These are phyloP conservation scores for Fusarium chaquense DNA, from an alignment of 2,329 filamentous ascomycete genomes.

Conservation along the genomic window DNA sequence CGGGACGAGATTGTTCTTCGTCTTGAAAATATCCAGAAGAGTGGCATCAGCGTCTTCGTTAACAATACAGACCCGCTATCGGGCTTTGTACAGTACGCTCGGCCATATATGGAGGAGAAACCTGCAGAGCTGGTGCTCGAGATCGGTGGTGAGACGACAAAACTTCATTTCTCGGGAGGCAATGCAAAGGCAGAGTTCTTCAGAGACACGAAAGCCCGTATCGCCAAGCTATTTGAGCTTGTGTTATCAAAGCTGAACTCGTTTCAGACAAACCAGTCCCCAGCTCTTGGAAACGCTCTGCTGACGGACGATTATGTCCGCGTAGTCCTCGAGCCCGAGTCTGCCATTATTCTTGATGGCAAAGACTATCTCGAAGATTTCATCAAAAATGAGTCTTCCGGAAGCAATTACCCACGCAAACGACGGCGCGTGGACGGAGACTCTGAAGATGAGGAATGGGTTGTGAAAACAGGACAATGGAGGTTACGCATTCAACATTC, in stretches of 20 bases:
- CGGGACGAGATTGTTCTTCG: conserved; percentile 82
- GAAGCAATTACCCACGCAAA: conserved; percentile 57
- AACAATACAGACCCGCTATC: conserved; percentile 52
- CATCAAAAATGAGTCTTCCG: conserved; percentile 47
- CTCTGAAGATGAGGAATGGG: conserved; percentile 64
- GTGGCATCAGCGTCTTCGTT: conserved; percentile 75
- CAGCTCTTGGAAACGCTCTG: conserved; percentile 76
- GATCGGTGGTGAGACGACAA: conserved; percentile 75
- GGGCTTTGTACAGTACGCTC: conserved; percentile 79
- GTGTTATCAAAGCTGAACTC: conserved; percentile 84
- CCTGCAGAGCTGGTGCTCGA: conserved; percentile 83
- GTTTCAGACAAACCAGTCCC: conserved; percentile 68
- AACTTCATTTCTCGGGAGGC: conserved; percentile 61
- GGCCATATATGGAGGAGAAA: conserved; percentile 85
- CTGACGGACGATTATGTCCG: conserved; percentile 77
- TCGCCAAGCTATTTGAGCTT: conserved; percentile 81
- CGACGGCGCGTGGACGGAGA: conserved; percentile 57
- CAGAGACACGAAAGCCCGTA: conserved; percentile 74
- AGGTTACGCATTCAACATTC: conserved; percentile 72
- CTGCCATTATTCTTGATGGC: conserved; percentile 71
- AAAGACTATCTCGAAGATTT: conserved; percentile 54
- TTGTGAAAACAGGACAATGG: conserved; percentile 78
- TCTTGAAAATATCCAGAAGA: conserved; percentile 89
- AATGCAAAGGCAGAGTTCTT: conserved; percentile 76
- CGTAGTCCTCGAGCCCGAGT: conserved; percentile 70